Base-by-base conservation (phyloP, 306 rosid genomes). In the Rosa multiflora region DNA sequence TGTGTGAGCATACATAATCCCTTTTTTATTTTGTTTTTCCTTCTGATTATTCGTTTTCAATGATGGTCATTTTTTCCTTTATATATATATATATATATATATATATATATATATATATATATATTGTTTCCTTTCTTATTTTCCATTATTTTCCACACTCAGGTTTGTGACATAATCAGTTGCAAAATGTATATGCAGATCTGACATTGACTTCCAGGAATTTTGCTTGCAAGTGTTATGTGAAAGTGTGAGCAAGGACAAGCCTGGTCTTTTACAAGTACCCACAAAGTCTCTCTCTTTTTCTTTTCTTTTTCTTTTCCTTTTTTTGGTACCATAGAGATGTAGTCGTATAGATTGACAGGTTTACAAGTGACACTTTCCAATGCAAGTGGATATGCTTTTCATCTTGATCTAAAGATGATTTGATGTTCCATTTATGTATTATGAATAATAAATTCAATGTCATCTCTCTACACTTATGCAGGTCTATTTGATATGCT, bases 151-250 rank as follows among this genome's bases (percentile, higher is more conserved):
- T 53, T 44, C 46, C 26, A 8, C 8, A 14, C 44, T 13, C 13
- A 14, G 64, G 44, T 76, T 4, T 70, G 42, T 56, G 77, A 79
- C 75, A 70, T 55, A 32, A 53, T 40, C 56, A 59, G 58, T 69
- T 58, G 35, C 49, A 83, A 67, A 0, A 75, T 75, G 42, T 70
- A 48, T 76, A 73, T 86, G 92, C 97, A 94, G 97, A 88, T 85
- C 86, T 26, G 94, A 94, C 85, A 83, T 84, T 80, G 97, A 90
- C 86, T 94, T 94, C 92, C 94, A 89, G 87, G 99, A 94, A 80
- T 94, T 92, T 87, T 94, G 99, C 89, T 89, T 92, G 95, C 99
- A 94, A 94, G 97, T 94, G 70, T 84, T 94, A 86, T 94, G 91
- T 75, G 99, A 94, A 85, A 92, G 99, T 78, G 97, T 94, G 80